Evolutionary conservation across 345 rosid species (phyloP).

Genomic region (Carallia pectinifolia): DNA sequence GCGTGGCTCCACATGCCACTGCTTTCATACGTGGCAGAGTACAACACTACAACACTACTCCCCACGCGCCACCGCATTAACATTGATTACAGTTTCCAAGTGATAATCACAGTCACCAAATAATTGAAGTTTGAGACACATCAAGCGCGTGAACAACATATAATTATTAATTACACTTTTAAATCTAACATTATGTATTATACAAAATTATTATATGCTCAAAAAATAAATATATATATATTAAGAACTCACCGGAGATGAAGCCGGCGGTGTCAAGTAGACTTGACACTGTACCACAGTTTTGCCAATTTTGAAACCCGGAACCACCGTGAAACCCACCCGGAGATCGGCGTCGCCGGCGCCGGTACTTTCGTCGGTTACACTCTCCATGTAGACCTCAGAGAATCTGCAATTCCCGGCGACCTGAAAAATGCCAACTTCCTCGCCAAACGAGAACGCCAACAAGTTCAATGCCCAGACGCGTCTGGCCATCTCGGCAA

Average conservation of each 20-base stretch:
- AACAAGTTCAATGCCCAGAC: constrained; percentile 75
- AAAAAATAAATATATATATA: neutral
- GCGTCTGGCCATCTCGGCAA: constrained; percentile 74
- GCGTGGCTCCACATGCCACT: constrained; percentile 13
- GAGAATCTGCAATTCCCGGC: constrained; percentile 70
- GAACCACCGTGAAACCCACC: constrained; percentile 86
- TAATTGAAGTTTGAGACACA: no score
- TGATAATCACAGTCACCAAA: constrained; percentile 1
- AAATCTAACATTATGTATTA: no score
- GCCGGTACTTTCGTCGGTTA: constrained; percentile 49
- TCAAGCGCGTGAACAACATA: no score
- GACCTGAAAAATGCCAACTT: constrained; percentile 67
- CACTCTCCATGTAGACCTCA: constrained; percentile 86
- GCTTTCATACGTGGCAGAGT: neutral
- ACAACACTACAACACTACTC: neutral
- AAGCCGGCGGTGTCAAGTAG: constrained; percentile 48
- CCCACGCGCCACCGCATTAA: constrained; percentile 19
- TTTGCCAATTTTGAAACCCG: constrained; percentile 82
- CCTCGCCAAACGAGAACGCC: constrained; percentile 58
- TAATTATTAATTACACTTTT: no score
- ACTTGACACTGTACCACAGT: constrained; percentile 75
- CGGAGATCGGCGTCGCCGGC: constrained; percentile 36
- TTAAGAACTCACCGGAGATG: constrained; percentile 30
- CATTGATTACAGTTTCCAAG: constrained; percentile 20
- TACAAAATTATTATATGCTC: neutral